A percentile compares a stretch with the other conserved stretches of the same genome.
phyloP scores from a whole-genome alignment of 345 rosid genomes.

The Eucalyptus viminalis region DNA sequence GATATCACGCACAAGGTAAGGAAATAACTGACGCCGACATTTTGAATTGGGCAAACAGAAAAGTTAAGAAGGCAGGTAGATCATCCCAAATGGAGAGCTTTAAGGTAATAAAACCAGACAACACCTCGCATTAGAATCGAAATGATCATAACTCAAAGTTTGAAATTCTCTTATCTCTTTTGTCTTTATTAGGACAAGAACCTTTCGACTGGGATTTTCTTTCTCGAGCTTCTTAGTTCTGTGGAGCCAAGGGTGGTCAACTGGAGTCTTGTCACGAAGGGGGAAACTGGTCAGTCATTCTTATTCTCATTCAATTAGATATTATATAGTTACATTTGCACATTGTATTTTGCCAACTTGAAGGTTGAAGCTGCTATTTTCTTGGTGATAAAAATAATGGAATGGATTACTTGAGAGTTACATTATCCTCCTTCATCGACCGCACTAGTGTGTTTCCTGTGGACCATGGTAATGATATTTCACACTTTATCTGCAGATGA shows the following conservation, averaged over 20 bases:
- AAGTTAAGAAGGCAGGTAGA: constrained; percentile 71
- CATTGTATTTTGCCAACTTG: neutral
- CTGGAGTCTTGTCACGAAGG: constrained; percentile 87
- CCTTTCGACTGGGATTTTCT: constrained; percentile 70
- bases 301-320: neutral
- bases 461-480: neutral
- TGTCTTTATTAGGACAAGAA: constrained; percentile 42
- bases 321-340: neutral
- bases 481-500: constrained; percentile 47
- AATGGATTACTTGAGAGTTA: neutral
- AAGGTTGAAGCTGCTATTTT: neutral
- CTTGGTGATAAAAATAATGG: neutral
- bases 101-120: constrained; percentile 39
- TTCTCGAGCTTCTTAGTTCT: constrained; percentile 70
- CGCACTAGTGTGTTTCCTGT: neutral
- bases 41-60: constrained; percentile 77
- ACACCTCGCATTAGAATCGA: neutral
- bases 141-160: neutral
- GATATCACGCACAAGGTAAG: constrained; percentile 84
- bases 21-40: constrained; percentile 89
- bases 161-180: neutral
- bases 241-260: constrained; percentile 79
- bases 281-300: constrained; percentile 38
- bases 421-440: neutral
- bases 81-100: constrained; percentile 78